phyloP scores from a whole-genome alignment of 306 rosid genomes.

The Lagenaria siceraria region DNA sequence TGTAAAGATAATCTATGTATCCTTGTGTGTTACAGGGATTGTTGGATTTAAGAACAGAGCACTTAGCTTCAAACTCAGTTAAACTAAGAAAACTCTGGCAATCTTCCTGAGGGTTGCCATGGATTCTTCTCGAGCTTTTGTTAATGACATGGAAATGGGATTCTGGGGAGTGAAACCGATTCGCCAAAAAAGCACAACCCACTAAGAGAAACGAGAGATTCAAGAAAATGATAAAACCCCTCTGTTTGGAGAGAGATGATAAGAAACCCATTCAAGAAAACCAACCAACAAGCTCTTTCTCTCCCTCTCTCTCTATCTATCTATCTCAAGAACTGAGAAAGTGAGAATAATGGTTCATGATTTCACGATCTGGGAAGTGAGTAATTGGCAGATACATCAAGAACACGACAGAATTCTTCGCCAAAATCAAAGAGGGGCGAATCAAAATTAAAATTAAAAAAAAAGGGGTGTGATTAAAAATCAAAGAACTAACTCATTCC shows the following conservation, averaged over 20 bases:
- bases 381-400: not conserved
- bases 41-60: constrained; percentile 31
- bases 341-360: not conserved
- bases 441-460: not conserved
- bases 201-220: constrained; percentile 7
- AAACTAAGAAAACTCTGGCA: not conserved
- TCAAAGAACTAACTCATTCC: not conserved
- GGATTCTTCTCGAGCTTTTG: not conserved
- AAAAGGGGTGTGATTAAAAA: not conserved
- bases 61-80: constrained; percentile 29
- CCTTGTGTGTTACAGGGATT: constrained; percentile 43
- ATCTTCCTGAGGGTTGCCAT: not conserved
- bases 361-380: not conserved
- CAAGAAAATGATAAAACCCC: not conserved
- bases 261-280: constrained; percentile 13
- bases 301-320: not conserved
- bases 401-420: not conserved
- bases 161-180: not conserved
- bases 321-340: not conserved
- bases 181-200: not conserved
- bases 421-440: not conserved
- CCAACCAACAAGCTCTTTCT: not conserved
- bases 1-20: constrained; percentile 52
- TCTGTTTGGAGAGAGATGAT: not conserved
- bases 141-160: not conserved